These are phyloP conservation scores for Diospyros kaki DNA, from an alignment of 148 eudicot genomes.

Conservation along the genomic window DNA sequence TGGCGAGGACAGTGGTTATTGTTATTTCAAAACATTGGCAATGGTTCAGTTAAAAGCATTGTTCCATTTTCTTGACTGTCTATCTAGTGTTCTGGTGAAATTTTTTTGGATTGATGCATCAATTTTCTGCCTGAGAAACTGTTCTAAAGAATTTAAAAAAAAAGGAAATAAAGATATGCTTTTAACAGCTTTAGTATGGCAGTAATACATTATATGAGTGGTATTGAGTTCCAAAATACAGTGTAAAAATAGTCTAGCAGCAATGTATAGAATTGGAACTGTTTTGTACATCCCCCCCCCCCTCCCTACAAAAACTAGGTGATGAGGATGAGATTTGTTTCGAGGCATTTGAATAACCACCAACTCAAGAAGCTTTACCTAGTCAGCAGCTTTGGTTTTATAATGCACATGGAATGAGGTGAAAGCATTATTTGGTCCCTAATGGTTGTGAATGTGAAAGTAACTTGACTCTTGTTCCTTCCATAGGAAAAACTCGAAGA, in stretches of 20 bases:
- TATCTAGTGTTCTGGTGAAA: not conserved
- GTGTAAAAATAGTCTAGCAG: no score
- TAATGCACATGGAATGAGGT: not conserved
- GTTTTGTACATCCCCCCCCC: no score
- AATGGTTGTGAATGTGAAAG: not conserved
- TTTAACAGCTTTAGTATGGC: not conserved
- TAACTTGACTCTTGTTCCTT: slow-evolving; percentile 18
- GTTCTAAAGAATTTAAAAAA: not conserved
- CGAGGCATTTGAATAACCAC: not conserved
- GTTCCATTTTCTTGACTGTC: not conserved
- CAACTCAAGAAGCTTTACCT: not conserved
- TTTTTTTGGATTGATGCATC: not conserved
- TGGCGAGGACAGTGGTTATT: no score
- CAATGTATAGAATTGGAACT: no score
- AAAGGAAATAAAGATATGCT: not conserved
- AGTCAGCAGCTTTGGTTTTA: not conserved
- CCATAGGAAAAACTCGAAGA: slow-evolving; percentile 59
- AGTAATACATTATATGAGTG: no score
- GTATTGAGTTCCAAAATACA: no score
- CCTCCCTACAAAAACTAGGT: not conserved
- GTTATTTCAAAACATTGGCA: no score
- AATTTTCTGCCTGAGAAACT: not conserved
- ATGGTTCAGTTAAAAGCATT: not conserved
- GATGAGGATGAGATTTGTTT: not conserved
- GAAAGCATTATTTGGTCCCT: not conserved